A percentile compares a stretch with the other conserved stretches of the same genome.
Conservation (phyloP, 768 basidiomycete species). For the Strobilomyces confusus region DNA sequence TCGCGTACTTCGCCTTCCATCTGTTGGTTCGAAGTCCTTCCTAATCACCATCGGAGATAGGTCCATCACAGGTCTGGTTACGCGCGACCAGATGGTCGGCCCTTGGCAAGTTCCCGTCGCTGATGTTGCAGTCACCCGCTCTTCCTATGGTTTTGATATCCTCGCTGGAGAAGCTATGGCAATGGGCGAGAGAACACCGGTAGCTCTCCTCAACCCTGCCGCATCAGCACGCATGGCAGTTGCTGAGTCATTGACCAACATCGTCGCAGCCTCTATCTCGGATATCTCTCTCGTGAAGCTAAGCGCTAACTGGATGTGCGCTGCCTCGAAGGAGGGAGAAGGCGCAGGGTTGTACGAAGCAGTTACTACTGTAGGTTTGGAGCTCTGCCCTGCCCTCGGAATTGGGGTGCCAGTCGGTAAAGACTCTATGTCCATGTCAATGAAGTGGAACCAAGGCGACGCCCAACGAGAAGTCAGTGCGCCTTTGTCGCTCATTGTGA, state of each 20-base stretch:
- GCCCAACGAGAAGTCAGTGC: conserved; percentile 80
- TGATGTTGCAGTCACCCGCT: conserved; percentile 94
- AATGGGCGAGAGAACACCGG: conserved; percentile 93
- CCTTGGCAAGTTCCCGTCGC: conserved; percentile 98
- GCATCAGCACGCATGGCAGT: conserved; percentile 97
- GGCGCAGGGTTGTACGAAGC: conserved; percentile 89
- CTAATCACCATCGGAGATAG: conserved; percentile 98
- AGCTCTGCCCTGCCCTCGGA: conserved; percentile 89
- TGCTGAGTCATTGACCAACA: conserved; percentile 89
- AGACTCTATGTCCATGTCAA: conserved; percentile 99
- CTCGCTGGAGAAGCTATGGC: conserved; percentile 93
- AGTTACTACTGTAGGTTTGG: conserved; percentile 85
- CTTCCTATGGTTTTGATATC: conserved; percentile 89
- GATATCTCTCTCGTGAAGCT: conserved; percentile 78
- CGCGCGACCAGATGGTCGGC: conserved; percentile 98
- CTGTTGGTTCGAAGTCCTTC: conserved; percentile 95
- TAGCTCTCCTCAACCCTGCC: conserved; percentile 82
- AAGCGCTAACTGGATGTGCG: conserved; percentile 99
- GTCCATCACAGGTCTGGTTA: conserved; percentile 88
- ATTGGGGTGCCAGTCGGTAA: conserved; percentile 98
- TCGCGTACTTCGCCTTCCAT: conserved; percentile 85
- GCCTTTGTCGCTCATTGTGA: conserved; percentile 90
- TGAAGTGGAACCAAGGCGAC: conserved; percentile 74
- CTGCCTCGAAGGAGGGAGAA: conserved; percentile 84
- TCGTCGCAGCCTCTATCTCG: conserved; percentile 74